These are phyloP conservation scores for Austropuccinia psidii DNA, from an alignment of 1,284 basidiomycete species.

Conservation along the genomic window DNA sequence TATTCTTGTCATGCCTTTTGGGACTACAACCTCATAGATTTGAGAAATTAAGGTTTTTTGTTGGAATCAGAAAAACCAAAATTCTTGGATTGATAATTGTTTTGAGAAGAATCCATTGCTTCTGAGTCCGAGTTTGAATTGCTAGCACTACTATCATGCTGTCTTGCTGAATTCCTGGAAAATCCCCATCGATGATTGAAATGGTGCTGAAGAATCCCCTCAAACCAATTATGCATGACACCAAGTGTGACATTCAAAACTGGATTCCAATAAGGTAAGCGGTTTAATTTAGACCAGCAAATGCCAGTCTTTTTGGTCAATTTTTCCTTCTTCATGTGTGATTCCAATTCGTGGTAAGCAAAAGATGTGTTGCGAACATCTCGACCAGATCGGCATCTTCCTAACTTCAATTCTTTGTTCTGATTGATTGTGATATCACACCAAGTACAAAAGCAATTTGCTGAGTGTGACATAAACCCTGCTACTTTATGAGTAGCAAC, in stretches of 20 bases:
- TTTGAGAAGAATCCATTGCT: too few species aligned
- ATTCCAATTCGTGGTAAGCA: background rate
- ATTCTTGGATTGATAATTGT: too few species aligned
- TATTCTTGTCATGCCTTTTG: too few species aligned
- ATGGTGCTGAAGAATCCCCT: constrained; percentile 10
- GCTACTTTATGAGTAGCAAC: background rate
- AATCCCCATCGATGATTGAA: constrained; percentile 5
- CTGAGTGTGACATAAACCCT: background rate
- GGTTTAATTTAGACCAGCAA: constrained; percentile 13
- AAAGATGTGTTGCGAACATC: background rate
- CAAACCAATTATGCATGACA: constrained; percentile 25
- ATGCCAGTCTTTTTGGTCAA: background rate
- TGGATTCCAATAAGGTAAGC: constrained; percentile 12
- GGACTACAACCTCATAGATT: too few species aligned
- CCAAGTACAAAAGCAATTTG: background rate
- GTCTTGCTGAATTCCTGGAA: too few species aligned
- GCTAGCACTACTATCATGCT: too few species aligned
- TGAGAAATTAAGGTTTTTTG: too few species aligned
- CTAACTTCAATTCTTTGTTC: too few species aligned
- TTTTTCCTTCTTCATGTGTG: background rate
- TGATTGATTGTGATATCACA: too few species aligned
- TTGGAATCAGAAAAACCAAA: too few species aligned
- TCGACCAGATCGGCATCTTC: too few species aligned
- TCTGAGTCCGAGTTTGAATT: too few species aligned
- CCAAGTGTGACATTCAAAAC: background rate